Conservation (phyloP, 495 filamentous ascomycete genomes). For the Hypoxylon crocopeplum region DNA sequence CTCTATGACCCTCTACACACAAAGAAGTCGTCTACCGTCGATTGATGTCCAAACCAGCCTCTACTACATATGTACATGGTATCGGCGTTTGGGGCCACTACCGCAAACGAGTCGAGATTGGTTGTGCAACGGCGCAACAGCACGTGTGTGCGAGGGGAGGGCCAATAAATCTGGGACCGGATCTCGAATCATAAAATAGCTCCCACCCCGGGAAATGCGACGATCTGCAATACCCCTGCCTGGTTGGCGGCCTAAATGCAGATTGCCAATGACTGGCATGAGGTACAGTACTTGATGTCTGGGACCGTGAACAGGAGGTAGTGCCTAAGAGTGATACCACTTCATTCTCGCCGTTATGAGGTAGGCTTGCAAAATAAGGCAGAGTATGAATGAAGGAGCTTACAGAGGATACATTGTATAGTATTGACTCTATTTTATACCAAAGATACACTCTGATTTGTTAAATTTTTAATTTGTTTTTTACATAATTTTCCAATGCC, state of each 20-base stretch:
- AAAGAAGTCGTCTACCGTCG: neutral
- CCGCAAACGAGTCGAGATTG: constrained; percentile 39
- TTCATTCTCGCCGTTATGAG: no score
- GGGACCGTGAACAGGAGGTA: no score
- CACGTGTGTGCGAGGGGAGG: constrained; percentile 37
- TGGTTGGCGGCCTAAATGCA: constrained; percentile 30
- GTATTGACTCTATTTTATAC: no score
- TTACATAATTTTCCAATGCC: neutral
- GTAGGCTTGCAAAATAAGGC: no score
- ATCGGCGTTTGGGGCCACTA: constrained; percentile 24
- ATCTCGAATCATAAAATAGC: constrained; percentile 39
- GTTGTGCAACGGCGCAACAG: constrained; percentile 36
- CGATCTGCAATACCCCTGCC: constrained; percentile 43
- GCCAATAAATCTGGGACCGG: constrained; percentile 35
- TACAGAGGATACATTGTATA: no score
- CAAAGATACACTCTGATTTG: no score
- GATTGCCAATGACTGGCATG: constrained; percentile 36
- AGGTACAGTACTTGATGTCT: neutral
- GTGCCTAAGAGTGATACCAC: no score
- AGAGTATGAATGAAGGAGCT: no score
- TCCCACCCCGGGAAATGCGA: constrained; percentile 42
- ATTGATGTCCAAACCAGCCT: constrained; percentile 6
- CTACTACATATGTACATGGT: constrained; percentile 1
- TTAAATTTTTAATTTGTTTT: neutral
- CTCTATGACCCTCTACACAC: no score